Base-by-base conservation (phyloP, 768 basidiomycete genomes). In the Kwoniella dejecticola region DNA sequence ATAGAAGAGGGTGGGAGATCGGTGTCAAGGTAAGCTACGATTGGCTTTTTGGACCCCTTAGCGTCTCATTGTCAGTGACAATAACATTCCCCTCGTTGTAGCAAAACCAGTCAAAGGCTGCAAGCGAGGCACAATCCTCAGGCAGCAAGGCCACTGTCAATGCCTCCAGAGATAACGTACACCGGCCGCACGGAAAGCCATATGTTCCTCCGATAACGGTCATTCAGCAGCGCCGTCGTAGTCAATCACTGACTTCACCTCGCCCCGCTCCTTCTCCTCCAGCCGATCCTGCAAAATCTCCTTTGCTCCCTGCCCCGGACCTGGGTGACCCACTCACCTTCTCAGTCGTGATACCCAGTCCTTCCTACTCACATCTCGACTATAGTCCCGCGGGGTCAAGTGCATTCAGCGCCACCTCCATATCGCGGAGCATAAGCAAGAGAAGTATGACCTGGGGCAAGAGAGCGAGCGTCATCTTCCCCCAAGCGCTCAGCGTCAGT, bases 191-290 rank as follows among this genome's bases (percentile, higher is more conserved):
- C 33, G 40, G 23, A 5, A 62, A 45, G 48, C 48, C 61, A 1
- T 52, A 57, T 38, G 19, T 63, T 17, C 48, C 53, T 10, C 55
- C 48, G 12, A 56, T 52, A 21, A 57, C 47, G 8, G 23, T 52
- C 30, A 38, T 57, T 11, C 40, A 48, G n/a, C 54, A 63, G 15
- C 64, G 68, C 1, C 53, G 60, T n/a, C 64, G 68, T 15, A 63
- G 60, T 38, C 62, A 60, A 38, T 70, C 68, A 15, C 45, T 70
- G 33, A 50, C 65, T 4, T 64, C 68, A 33, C 66, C 61, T 29
- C 36, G 66, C 24, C 61, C 57, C 4, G 61, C 66, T 3, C 62
- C 61, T 1, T 60, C 47, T 21, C 53, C 57, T n/a, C 63, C 59
- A 2, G 21, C 26, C 13, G 41, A 64, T 42, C 33, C 45, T 23